Percentiles rank a stretch among this genome's conserved stretches.
These are phyloP conservation scores for Andalucia godoyi DNA, from an alignment of 78 protist species.

Conservation along the genomic window DNA sequence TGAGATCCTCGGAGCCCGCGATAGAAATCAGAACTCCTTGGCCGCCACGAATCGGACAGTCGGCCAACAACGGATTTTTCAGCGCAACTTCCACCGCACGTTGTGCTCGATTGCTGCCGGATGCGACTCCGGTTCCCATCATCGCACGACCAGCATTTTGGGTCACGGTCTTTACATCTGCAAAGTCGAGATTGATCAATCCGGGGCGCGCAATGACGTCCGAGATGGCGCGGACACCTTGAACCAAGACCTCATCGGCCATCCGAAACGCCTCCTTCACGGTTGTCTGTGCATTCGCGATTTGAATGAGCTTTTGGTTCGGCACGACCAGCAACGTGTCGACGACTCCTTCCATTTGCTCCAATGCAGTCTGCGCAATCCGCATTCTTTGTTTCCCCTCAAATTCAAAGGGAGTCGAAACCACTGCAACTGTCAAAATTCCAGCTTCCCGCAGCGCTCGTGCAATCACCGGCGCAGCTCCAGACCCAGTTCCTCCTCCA, in stretches of 20 bases:
- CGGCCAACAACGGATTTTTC: conserved; percentile 39
- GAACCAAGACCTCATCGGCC: conserved; percentile 54
- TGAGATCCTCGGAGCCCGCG: conserved; percentile 25
- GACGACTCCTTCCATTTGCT: conserved; percentile 23
- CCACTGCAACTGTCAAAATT: conserved; percentile 48
- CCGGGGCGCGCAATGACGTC: conserved; percentile 61
- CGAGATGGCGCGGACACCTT: conserved; percentile 55
- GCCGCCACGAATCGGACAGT: conserved; percentile 36
- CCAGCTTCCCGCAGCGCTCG: conserved; percentile 11
- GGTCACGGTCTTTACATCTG: conserved; percentile 57
- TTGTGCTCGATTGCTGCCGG: too few relatives aligned
- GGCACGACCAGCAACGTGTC: conserved; percentile 53
- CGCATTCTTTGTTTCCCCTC: conserved; percentile 35
- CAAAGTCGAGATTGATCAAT: conserved; percentile 65
- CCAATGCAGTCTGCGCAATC: conserved; percentile 26
- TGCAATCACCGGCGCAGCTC: conserved; percentile 66
- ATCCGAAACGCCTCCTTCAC: conserved; percentile 43
- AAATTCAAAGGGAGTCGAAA: conserved; percentile 42
- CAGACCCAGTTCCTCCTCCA: conserved; percentile 79
- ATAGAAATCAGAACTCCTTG: conserved; percentile 37
- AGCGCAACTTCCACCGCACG: conserved; percentile 34
- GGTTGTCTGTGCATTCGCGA: conserved; percentile 9
- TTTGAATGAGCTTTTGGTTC: conserved; percentile 45
- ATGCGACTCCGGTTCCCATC: conserved; percentile 51
- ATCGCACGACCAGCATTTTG: conserved; percentile 39